Evolutionary conservation across 768 basidiomycete genomes (phyloP), one percentile per base, ranked within the genome.

Genomic region (Favolaschia claudopus): DNA sequence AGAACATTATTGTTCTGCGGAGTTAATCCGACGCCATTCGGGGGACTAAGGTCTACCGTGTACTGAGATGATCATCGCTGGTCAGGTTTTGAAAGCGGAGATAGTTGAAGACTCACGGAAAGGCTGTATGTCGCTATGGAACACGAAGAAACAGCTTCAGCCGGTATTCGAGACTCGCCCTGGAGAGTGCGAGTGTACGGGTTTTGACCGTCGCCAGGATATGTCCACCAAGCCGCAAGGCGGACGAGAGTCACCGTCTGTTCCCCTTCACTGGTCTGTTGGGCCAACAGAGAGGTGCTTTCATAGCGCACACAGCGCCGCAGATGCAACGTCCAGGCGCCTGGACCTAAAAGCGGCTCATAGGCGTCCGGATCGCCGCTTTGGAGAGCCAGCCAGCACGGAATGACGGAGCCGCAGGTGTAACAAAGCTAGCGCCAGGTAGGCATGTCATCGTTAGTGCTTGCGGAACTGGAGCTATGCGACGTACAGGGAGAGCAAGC

Each of bases 341-440:
- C 58, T 1, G 72, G 72, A 4, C 65, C 54, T 14, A 70, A 66
- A 6, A 77, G 65, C 0, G 68, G 47, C 25, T 76, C 75, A 19
- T 79, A 70, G 1, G 67, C 74, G 24, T 73, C 65, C 4, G 54
- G 25, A 52, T 77, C 69, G 3, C 55, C 52, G 58, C 74, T 70
- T 24, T 67, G 60, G 24, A 79, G 58, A 19, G 66, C 60, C 5
- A 79, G 40, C 39, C 70, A 66, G 46, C 72, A 74, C 10, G 79
- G 77, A 22, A 81, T 72, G n/a, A 75, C 66, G 3, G 76, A 69
- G 9, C 79, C 79, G 32, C 79, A 72, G 8, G 76, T 74, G 51
- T 78, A 81, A 20, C 66, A 70, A 39, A 73, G 65, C 77, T 76
- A 20, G 9, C 22, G 20, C 40, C 7, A 32, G 19, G 31, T 20